Conservation (phyloP, 2,329 filamentous ascomycete species). For the Beauveria caledonica region DNA sequence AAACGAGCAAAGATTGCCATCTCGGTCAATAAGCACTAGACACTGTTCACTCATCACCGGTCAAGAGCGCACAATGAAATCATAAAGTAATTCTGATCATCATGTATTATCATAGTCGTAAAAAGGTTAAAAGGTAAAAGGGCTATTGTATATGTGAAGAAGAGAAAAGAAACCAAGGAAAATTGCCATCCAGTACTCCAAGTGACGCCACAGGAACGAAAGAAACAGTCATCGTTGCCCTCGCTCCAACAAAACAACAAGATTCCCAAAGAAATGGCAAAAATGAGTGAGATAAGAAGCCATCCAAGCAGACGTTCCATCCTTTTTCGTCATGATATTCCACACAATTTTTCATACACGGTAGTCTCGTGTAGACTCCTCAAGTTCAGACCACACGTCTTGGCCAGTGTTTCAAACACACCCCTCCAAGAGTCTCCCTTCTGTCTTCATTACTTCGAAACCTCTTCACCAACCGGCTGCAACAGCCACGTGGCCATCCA, state of each 20-base stretch:
- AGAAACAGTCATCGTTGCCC: not conserved
- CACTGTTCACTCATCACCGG: no score
- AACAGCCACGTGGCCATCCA: constrained; percentile 26
- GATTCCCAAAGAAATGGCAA: not conserved
- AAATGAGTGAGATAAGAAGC: not conserved
- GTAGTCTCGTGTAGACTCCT: not conserved
- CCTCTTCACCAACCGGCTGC: constrained; percentile 17
- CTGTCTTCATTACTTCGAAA: not conserved
- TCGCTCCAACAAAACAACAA: not conserved
- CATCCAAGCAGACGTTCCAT: not conserved
- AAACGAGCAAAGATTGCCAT: no score
- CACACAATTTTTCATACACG: not conserved
- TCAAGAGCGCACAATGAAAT: not conserved
- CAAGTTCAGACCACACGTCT: not conserved
- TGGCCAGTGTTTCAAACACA: not conserved
- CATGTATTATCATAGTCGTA: constrained; percentile 5
- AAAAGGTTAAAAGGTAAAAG: not conserved
- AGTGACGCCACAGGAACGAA: constrained; percentile 1
- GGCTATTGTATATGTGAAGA: constrained; percentile 7
- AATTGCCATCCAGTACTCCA: not conserved
- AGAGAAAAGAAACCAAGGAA: not conserved
- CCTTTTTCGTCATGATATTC: not conserved
- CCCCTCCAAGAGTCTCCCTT: no score
- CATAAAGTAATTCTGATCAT: not conserved
- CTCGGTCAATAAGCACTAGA: no score